phyloP scores from a whole-genome alignment of 2,329 filamentous ascomycete genomes.

The Gyromitra esculenta region DNA sequence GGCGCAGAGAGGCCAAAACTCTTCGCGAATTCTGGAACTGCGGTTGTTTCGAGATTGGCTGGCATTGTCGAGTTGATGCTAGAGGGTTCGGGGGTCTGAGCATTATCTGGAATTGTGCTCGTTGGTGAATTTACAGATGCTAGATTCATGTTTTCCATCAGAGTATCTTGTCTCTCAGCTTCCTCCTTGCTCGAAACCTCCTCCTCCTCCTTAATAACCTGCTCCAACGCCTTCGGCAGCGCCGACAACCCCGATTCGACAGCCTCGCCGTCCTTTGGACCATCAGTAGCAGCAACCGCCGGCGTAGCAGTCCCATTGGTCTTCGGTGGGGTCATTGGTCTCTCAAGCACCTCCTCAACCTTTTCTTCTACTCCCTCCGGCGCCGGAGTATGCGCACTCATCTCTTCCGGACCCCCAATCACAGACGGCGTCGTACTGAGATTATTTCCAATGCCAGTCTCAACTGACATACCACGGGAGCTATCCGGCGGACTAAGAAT shows the following conservation, averaged over 20 bases:
- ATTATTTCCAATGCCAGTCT: slow-evolving; percentile 26
- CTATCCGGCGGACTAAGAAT: slow-evolving; percentile 52
- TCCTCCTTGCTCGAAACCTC: slow-evolving; percentile 9
- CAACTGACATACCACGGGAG: slow-evolving; percentile 47
- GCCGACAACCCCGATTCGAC: slow-evolving; percentile 27
- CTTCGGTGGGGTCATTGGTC: slow-evolving; percentile 41
- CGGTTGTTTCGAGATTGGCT: not conserved
- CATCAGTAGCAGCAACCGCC: slow-evolving; percentile 8
- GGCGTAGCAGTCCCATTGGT: slow-evolving; percentile 40
- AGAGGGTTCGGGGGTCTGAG: not conserved
- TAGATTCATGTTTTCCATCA: not conserved
- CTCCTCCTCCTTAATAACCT: slow-evolving; percentile 16
- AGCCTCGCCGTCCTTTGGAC: not conserved
- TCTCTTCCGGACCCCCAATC: slow-evolving; percentile 16
- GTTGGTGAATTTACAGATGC: not conserved
- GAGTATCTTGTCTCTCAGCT: not conserved
- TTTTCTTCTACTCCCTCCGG: slow-evolving; percentile 30
- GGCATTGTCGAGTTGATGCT: not conserved
- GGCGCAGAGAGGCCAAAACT: slow-evolving; percentile 44
- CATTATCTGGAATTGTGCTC: not conserved
- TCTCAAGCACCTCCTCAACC: slow-evolving; percentile 12
- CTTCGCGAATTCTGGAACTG: slow-evolving; percentile 7
- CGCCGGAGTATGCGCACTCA: slow-evolving; percentile 25
- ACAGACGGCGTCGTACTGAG: slow-evolving; percentile 34
- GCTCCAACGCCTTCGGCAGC: slow-evolving; percentile 27